These are phyloP conservation scores for Coniochaeta sp. DNA, from an alignment of 2,329 filamentous ascomycete genomes.

Conservation along the genomic window DNA sequence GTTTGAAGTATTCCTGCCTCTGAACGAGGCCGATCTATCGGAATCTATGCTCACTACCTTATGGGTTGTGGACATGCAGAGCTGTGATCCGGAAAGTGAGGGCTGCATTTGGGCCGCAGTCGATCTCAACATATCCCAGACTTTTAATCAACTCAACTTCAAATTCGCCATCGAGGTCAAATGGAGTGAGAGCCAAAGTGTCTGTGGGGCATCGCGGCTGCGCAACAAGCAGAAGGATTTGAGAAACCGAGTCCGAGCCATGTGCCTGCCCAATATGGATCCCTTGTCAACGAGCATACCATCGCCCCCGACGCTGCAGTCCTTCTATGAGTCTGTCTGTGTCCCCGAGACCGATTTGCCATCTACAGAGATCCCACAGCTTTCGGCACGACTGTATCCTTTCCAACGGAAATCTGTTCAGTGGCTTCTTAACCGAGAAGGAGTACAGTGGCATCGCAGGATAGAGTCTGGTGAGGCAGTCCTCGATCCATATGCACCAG, in stretches of 20 bases:
- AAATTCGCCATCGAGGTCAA: slow-evolving; percentile 13
- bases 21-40: background rate
- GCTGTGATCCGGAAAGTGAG: slow-evolving; percentile 7
- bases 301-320: slow-evolving; percentile 34
- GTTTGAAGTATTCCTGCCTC: slow-evolving; percentile 1
- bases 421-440: slow-evolving; percentile 65
- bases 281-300: background rate
- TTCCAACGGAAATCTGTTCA: slow-evolving; percentile 65
- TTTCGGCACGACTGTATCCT: slow-evolving; percentile 53
- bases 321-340: slow-evolving; percentile 65
- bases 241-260: slow-evolving; percentile 10
- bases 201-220: slow-evolving; percentile 7
- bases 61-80: background rate
- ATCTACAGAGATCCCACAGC: slow-evolving; percentile 32
- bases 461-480: slow-evolving; percentile 7
- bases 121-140: slow-evolving; percentile 6
- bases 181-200: slow-evolving; percentile 19
- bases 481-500: slow-evolving; percentile 16
- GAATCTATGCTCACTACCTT: background rate
- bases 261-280: slow-evolving; percentile 10
- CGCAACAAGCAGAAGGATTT: slow-evolving; percentile 11
- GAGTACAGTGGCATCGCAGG: slow-evolving; percentile 37
- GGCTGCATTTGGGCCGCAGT: slow-evolving; percentile 14
- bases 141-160: slow-evolving; percentile 3
- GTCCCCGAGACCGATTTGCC: slow-evolving; percentile 41